phyloP scores from a whole-genome alignment of 768 basidiomycete species.

The Leccinum boreale region DNA sequence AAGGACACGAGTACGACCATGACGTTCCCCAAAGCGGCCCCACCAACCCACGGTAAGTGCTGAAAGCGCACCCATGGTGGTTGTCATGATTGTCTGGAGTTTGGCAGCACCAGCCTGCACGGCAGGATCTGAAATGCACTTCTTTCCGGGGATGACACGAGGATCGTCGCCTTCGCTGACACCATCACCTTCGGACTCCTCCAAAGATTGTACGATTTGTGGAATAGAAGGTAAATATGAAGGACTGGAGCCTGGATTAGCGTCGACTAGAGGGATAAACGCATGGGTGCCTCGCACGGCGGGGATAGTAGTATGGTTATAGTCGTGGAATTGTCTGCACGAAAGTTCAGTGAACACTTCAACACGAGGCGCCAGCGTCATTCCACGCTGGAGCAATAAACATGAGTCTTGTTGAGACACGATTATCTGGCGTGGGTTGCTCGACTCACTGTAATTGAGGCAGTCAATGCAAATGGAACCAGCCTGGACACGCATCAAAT shows the following conservation, averaged over 20 bases:
- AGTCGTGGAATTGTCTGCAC: constrained; percentile 54
- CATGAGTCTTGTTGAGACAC: constrained; percentile 1
- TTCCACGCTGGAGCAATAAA: constrained; percentile 55
- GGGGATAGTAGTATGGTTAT: constrained; percentile 34
- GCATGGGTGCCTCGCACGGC: neutral
- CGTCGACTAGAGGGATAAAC: constrained; percentile 3
- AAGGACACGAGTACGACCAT: constrained; percentile 76
- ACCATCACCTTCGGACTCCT: constrained; percentile 23
- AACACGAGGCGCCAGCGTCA: constrained; percentile 75
- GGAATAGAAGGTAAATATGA: constrained; percentile 11
- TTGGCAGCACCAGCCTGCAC: constrained; percentile 69
- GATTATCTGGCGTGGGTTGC: neutral
- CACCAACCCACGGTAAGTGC: constrained; percentile 85
- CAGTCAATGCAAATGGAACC: constrained; percentile 64
- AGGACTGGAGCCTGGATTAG: constrained; percentile 7
- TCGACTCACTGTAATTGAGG: constrained; percentile 60
- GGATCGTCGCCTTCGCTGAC: constrained; percentile 38
- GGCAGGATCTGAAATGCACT: constrained; percentile 45
- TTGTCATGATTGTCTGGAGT: constrained; percentile 75
- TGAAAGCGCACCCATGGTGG: constrained; percentile 73
- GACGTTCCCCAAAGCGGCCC: constrained; percentile 73
- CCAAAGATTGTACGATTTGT: neutral
- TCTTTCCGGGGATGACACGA: constrained; percentile 34
- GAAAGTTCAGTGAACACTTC: constrained; percentile 78
- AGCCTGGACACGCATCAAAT: constrained; percentile 45